Percentiles rank a stretch among this genome's conserved stretches.
These are phyloP conservation scores for Nakaseomyces bracarensis DNA, from an alignment of 1,139 yeast species.

Conservation along the genomic window DNA sequence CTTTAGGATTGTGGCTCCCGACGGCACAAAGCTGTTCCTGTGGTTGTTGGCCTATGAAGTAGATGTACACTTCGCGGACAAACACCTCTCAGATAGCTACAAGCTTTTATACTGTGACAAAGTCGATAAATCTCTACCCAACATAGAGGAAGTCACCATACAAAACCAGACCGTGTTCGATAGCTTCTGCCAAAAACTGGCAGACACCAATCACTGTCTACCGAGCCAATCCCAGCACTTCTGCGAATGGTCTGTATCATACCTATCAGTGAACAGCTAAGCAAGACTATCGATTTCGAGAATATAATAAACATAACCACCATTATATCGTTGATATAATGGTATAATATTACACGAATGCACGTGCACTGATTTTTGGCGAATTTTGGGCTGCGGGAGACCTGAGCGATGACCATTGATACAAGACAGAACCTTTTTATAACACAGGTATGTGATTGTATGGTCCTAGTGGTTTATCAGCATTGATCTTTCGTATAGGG, in stretches of 20 bases:
- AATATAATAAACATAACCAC: too few relatives aligned
- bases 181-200: slow-evolving; percentile 14
- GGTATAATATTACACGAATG: too few relatives aligned
- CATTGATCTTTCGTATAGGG: neutral
- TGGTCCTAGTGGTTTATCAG: neutral
- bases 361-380: too few relatives aligned
- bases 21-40: neutral
- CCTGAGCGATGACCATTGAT: too few relatives aligned
- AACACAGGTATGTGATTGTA: too few relatives aligned
- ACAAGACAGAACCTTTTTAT: too few relatives aligned
- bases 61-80: slow-evolving; percentile 14
- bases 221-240: slow-evolving; percentile 12
- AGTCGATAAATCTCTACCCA: slow-evolving; percentile 9
- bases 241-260: slow-evolving; percentile 23
- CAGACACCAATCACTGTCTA: slow-evolving; percentile 9
- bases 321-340: too few relatives aligned
- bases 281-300: too few relatives aligned
- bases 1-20: neutral
- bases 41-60: slow-evolving; percentile 28
- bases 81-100: slow-evolving; percentile 14
- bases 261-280: slow-evolving; percentile 9
- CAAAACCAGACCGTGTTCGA: slow-evolving; percentile 11
- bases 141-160: slow-evolving; percentile 18
- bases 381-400: too few relatives aligned
- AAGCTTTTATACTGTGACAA: slow-evolving; percentile 21